A percentile compares a stretch with the other conserved stretches of the same genome.
phyloP scores from a whole-genome alignment of 805 yeast species.

The Metschnikowia borealis region DNA sequence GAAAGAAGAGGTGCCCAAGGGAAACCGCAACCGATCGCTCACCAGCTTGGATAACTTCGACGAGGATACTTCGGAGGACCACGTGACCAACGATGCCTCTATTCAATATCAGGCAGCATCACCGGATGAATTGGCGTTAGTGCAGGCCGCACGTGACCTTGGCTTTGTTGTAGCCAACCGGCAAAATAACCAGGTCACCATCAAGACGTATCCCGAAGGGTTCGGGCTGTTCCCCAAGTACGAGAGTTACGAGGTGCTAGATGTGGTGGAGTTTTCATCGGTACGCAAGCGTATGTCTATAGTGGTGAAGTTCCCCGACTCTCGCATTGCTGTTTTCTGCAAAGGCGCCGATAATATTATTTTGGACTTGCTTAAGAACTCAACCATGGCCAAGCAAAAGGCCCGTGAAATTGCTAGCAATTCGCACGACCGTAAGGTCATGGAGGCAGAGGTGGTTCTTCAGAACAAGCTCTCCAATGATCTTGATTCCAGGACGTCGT shows the following conservation, averaged over 20 bases:
- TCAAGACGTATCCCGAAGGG: constrained; percentile 83
- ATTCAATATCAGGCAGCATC: constrained; percentile 90
- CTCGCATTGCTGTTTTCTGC: constrained; percentile 70
- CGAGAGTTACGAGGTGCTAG: constrained; percentile 72
- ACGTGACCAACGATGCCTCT: constrained; percentile 32
- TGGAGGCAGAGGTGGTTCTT: constrained; percentile 73
- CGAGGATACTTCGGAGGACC: constrained; percentile 5
- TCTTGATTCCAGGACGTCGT: constrained; percentile 27
- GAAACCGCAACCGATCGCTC: constrained; percentile 10
- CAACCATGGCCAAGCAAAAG: constrained; percentile 58
- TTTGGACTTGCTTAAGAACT: constrained; percentile 61
- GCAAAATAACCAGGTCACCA: constrained; percentile 52
- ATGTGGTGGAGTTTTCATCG: constrained; percentile 81
- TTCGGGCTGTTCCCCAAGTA: constrained; percentile 58
- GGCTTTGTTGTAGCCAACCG: constrained; percentile 83
- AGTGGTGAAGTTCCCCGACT: constrained; percentile 73
- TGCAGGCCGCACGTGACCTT: constrained; percentile 91
- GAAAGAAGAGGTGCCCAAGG: constrained; percentile 18
- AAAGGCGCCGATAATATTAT: constrained; percentile 96
- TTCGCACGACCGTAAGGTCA: constrained; percentile 59
- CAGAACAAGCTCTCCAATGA: constrained; percentile 47
- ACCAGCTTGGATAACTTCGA: constrained; percentile 21
- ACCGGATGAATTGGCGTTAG: constrained; percentile 93
- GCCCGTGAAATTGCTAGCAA: constrained; percentile 57
- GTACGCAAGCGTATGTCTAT: constrained; percentile 92